Percentiles rank a stretch among this genome's conserved stretches.
phyloP scores from a whole-genome alignment of 768 basidiomycete species.

The Tylopilus felleus region DNA sequence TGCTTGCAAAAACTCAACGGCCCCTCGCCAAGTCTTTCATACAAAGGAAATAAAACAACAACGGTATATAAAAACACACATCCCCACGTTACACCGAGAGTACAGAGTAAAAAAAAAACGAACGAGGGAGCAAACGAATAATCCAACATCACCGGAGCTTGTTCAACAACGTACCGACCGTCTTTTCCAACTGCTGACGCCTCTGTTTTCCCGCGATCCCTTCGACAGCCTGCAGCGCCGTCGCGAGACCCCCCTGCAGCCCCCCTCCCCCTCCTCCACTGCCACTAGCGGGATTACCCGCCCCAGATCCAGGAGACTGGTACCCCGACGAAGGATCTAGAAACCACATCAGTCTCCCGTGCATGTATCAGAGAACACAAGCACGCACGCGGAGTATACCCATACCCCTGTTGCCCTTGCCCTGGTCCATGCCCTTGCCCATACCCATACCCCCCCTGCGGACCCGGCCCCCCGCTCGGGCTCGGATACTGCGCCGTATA shows the following conservation, averaged over 20 bases:
- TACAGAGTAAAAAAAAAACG: too few species aligned
- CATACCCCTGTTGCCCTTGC: slow-evolving; percentile 1
- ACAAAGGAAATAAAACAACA: too few species aligned
- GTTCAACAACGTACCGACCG: slow-evolving; percentile 45
- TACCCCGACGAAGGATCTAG: not conserved
- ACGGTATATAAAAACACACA: too few species aligned
- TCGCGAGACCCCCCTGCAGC: slow-evolving; percentile 21
- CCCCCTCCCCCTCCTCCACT: slow-evolving; percentile 1
- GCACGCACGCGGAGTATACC: slow-evolving; percentile 36
- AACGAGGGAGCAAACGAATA: too few species aligned
- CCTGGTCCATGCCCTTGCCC: not conserved
- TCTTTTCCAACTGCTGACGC: slow-evolving; percentile 46
- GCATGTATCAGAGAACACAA: not conserved
- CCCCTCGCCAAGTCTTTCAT: too few species aligned
- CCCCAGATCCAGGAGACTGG: not conserved
- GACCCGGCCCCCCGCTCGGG: too few species aligned
- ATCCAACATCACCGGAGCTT: slow-evolving; percentile 6
- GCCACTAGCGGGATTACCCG: not conserved
- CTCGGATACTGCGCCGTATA: too few species aligned
- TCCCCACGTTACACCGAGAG: too few species aligned
- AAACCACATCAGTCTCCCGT: not conserved
- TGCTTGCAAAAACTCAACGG: too few species aligned
- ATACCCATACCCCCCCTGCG: not conserved
- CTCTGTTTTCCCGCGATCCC: slow-evolving; percentile 52
- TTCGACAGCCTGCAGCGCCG: slow-evolving; percentile 51